Conservation (phyloP, 2,329 filamentous ascomycete species). For the Aspergillus quadricinctus region DNA sequence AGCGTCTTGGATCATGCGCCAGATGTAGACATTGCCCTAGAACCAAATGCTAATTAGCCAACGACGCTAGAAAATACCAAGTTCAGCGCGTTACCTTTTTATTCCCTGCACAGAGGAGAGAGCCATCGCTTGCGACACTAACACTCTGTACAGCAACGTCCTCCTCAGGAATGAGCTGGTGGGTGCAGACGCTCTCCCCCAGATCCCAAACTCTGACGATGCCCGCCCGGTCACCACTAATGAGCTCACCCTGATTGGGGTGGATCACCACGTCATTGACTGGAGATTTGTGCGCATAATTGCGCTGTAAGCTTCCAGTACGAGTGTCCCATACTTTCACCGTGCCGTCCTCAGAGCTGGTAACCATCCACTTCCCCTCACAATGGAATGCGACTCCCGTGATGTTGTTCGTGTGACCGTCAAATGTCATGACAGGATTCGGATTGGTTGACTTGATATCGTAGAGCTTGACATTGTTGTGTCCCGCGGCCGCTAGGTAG, state of each 20-base stretch:
- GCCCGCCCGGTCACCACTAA: slow-evolving; percentile 88
- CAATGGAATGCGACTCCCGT: slow-evolving; percentile 97
- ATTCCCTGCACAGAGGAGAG: slow-evolving; percentile 87
- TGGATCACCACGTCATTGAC: slow-evolving; percentile 99
- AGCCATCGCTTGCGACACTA: slow-evolving; percentile 91
- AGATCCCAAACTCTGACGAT: slow-evolving; percentile 96
- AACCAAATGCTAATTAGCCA: slow-evolving; percentile 1
- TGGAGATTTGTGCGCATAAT: slow-evolving; percentile 82
- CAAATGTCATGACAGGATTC: slow-evolving; percentile 86
- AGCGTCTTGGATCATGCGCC: slow-evolving; percentile 80
- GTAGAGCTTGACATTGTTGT: slow-evolving; percentile 92
- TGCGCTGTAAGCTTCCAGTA: slow-evolving; percentile 79
- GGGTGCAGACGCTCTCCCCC: slow-evolving; percentile 93
- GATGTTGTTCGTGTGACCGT: slow-evolving; percentile 92
- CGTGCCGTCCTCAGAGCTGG: slow-evolving; percentile 90
- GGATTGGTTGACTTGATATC: slow-evolving; percentile 99
- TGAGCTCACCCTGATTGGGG: slow-evolving; percentile 96
- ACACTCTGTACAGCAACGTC: slow-evolving; percentile 92
- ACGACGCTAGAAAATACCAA: background rate
- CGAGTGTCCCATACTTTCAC: slow-evolving; percentile 97
- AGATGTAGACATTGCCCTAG: slow-evolving; percentile 94
- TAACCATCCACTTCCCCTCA: slow-evolving; percentile 99
- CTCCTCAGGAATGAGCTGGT: slow-evolving; percentile 93
- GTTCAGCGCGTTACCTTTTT: slow-evolving; percentile 60
- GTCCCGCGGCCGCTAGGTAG: slow-evolving; percentile 76